phyloP scores from a whole-genome alignment of 163 green algal species.

The Prototheca stagnorum region DNA sequence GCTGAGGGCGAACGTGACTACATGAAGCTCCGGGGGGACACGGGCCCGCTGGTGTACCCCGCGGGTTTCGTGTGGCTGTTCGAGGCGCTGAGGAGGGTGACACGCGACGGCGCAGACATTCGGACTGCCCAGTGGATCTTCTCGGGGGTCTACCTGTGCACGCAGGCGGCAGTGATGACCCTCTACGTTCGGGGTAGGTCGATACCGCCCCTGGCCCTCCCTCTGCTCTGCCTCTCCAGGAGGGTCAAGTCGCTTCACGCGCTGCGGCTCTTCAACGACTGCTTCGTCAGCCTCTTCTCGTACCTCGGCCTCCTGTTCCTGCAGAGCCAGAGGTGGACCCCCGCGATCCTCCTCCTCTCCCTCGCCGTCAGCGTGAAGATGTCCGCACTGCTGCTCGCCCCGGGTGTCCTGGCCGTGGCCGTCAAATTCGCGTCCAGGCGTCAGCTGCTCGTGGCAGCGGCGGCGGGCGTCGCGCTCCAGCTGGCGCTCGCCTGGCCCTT shows the following conservation, averaged over 20 bases:
- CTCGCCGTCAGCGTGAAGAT: constrained; percentile 76
- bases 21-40: constrained; percentile 44
- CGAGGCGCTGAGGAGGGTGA: constrained; percentile 35
- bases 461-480: constrained; percentile 32
- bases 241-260: constrained; percentile 75
- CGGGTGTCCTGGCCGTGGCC: constrained; percentile 48
- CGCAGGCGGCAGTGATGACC: constrained; percentile 35
- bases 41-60: constrained; percentile 75
- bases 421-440: constrained; percentile 24
- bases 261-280: constrained; percentile 83
- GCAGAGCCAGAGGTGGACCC: neutral
- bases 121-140: constrained; percentile 35
- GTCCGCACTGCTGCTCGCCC: constrained; percentile 71
- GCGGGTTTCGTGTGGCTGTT: constrained; percentile 76
- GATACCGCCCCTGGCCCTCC: constrained; percentile 51
- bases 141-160: constrained; percentile 48
- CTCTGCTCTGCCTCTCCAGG: constrained; percentile 58
- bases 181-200: constrained; percentile 34
- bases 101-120: constrained; percentile 33
- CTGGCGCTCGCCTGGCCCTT: constrained; percentile 42
- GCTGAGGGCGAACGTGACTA: constrained; percentile 64
- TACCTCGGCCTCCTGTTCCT: constrained; percentile 37
- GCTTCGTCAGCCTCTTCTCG: constrained; percentile 49
- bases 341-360: constrained; percentile 35
- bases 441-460: constrained; percentile 9